Evolutionary conservation across 2,329 filamentous ascomycete genomes (phyloP), one percentile per base, ranked within the genome.

Genomic region (Fusarium lyarnte): DNA sequence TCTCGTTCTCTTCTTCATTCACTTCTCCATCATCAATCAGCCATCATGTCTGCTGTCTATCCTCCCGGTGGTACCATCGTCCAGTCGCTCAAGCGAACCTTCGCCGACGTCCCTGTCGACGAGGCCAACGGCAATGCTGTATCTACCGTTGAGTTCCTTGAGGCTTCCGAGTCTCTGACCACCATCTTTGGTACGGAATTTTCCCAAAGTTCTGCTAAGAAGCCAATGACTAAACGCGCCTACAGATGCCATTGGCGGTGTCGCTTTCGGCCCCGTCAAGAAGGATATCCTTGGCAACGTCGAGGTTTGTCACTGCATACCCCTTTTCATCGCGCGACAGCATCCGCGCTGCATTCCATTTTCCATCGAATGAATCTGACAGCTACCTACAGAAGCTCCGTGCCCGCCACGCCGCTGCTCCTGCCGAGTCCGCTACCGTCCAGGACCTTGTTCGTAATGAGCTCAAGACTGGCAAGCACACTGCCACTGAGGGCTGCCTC

Each of bases 191-290:
- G 94, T 96, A 78, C 33, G 77, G 53, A 4, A 51, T 29, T 33
- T 19, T 25, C 29, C 27, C n/a, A 23, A 27, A 19, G 47, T 19
- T 8, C 21, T 17, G 4, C 43, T 9, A 5, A 16, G 9, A 14
- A 51, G 16, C 5, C 35, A n/a, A 19, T 47, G 13, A 55, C 74
- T 75, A 68, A 78, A 39, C 41, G 7, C 21, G 6, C 68, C 35
- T n/a, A 21, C 41, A 92, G 90, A 92, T 81, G 83, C 87, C 63
- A 85, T 92, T 58, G 90, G 90, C 69, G 87, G 88, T 47, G 89
- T 92, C 38, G 94, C 95, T 73, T 98, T 99, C 85, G 90, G 87
- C 60, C 93, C 94, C 31, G 95, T 98, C 81, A 98, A 97, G 89
- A 92, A 85, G 76, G 96, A 99, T 83, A 93, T 99, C 86, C 82